These are phyloP conservation scores for Lanzia echinophila DNA, from an alignment of 2,329 filamentous ascomycete genomes.

Conservation along the genomic window DNA sequence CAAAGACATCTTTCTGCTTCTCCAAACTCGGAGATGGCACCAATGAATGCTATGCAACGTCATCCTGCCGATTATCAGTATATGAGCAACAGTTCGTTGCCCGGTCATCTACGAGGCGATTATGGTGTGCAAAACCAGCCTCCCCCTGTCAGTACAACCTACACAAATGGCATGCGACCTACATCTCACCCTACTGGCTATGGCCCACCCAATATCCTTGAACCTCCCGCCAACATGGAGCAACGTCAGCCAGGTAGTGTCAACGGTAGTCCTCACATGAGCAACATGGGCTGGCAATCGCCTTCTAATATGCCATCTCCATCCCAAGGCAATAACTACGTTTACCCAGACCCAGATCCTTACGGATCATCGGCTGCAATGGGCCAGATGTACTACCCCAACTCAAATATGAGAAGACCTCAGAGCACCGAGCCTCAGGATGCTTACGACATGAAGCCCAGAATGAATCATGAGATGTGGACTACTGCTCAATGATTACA, in stretches of 20 bases:
- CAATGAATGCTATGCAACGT: slow-evolving; percentile 54
- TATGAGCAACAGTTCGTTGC: slow-evolving; percentile 71
- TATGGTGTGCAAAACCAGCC: slow-evolving; percentile 45
- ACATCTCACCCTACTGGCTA: slow-evolving; percentile 83
- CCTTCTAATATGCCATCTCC: slow-evolving; percentile 65
- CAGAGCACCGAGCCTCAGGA: slow-evolving; percentile 71
- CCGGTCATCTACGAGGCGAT: slow-evolving; percentile 73
- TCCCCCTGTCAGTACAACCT: slow-evolving; percentile 51
- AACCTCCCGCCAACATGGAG: slow-evolving; percentile 72
- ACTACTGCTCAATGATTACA: slow-evolving; percentile 38
- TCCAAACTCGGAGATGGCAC: slow-evolving; percentile 67
- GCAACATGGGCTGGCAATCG: slow-evolving; percentile 69
- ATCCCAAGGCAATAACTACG: slow-evolving; percentile 54
- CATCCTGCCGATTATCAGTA: slow-evolving; percentile 60
- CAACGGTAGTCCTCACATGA: slow-evolving; percentile 82
- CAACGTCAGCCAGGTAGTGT: slow-evolving; percentile 60
- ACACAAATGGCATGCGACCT: slow-evolving; percentile 50
- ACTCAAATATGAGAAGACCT: slow-evolving; percentile 61
- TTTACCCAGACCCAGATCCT: slow-evolving; percentile 78
- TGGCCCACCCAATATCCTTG: slow-evolving; percentile 64
- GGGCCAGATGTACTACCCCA: slow-evolving; percentile 64
- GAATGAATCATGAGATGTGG: slow-evolving; percentile 46
- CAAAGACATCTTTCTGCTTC: slow-evolving; percentile 75
- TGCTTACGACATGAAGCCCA: slow-evolving; percentile 56
- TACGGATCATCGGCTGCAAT: slow-evolving; percentile 54